phyloP scores from a whole-genome alignment of 164 flowering plant genomes.

The Liquidambar formosana region DNA sequence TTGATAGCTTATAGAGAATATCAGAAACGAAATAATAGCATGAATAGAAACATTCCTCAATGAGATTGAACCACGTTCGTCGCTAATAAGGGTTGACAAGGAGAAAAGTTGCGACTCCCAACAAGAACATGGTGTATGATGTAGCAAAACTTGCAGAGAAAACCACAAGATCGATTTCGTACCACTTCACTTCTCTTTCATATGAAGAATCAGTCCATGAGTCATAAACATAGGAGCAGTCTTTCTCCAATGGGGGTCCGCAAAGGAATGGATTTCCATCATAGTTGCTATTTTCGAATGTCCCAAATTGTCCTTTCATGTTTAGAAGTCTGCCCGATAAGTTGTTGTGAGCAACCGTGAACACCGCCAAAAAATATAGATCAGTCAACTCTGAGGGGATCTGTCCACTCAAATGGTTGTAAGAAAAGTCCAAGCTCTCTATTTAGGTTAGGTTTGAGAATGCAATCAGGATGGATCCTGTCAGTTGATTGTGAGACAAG shows the following conservation, averaged over 20 bases:
- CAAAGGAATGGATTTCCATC: no score
- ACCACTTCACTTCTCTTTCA: not conserved
- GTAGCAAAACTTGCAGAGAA: slow-evolving; percentile 3
- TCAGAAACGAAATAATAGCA: not conserved
- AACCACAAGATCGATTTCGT: not conserved
- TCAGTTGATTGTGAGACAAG: slow-evolving; percentile 6
- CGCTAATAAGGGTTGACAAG: slow-evolving; percentile 8
- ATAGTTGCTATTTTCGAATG: not conserved
- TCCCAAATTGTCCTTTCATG: not conserved
- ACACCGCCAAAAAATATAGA: not conserved
- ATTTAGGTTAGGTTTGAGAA: not conserved
- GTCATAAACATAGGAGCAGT: no score
- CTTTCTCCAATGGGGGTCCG: no score
- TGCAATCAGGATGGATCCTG: not conserved
- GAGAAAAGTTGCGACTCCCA: not conserved
- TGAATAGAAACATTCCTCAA: not conserved
- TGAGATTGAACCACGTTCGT: not conserved
- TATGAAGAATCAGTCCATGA: not conserved
- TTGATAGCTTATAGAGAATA: not conserved
- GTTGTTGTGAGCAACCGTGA: slow-evolving; percentile 11
- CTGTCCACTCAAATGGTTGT: no score
- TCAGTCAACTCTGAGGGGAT: not conserved
- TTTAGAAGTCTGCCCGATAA: slow-evolving; percentile 4
- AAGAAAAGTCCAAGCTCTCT: no score
- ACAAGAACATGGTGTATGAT: not conserved